These are phyloP conservation scores for Termitomyces sp. DNA, from an alignment of 768 basidiomycete species.

Conservation along the genomic window DNA sequence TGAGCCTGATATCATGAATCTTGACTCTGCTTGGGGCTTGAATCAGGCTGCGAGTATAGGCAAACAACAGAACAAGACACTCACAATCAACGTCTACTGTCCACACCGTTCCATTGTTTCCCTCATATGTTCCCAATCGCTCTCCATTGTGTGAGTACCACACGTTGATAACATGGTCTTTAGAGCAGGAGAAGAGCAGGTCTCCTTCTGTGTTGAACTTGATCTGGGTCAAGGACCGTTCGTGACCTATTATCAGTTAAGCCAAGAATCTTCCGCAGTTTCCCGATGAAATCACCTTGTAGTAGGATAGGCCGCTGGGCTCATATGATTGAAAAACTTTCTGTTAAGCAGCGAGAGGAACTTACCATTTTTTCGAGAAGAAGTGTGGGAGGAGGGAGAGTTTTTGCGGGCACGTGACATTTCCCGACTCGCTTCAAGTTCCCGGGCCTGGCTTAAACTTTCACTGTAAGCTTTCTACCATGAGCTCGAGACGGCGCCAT, in stretches of 20 bases:
- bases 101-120: conserved; percentile 96
- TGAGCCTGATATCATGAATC: conserved; percentile 85
- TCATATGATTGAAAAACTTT: not conserved
- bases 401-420: conserved; percentile 23
- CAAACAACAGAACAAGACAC: conserved; percentile 28
- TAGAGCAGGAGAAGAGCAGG: conserved; percentile 92
- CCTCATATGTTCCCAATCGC: conserved; percentile 93
- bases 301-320: conserved; percentile 69
- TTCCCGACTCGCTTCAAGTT: conserved; percentile 2
- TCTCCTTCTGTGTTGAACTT: conserved; percentile 97
- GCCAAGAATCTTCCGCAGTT: not conserved
- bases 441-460: no score
- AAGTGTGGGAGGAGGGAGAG: conserved; percentile 8
- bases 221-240: conserved; percentile 96
- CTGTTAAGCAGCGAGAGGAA: not conserved
- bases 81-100: conserved; percentile 93
- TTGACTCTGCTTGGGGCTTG: conserved; percentile 60
- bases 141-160: conserved; percentile 99
- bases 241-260: conserved; percentile 66
- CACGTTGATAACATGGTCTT: conserved; percentile 93
- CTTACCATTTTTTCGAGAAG: conserved; percentile 34
- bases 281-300: conserved; percentile 45
- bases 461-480: no score
- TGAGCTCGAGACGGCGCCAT: not conserved
- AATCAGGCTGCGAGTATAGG: not conserved